These are phyloP conservation scores for Kodamaea sp. DNA, from an alignment of 1,139 yeast species.

Conservation along the genomic window DNA sequence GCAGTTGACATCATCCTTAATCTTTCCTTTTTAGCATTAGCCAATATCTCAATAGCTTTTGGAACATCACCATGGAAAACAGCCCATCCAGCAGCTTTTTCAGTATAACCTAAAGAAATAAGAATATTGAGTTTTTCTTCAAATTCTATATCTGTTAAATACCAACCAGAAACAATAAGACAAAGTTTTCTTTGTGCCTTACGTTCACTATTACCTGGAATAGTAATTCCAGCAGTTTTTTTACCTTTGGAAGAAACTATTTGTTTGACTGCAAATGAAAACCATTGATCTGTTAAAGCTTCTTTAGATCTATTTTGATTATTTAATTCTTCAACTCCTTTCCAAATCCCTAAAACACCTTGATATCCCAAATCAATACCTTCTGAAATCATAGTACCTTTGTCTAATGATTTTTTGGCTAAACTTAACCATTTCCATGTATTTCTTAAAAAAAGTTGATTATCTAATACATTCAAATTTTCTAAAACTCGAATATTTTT, in stretches of 20 bases:
- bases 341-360: constrained; percentile 91
- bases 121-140: constrained; percentile 64
- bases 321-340: constrained; percentile 62
- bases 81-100: constrained; percentile 98
- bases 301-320: constrained; percentile 51
- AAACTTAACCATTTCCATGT: constrained; percentile 90
- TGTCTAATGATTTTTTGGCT: constrained; percentile 62
- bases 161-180: constrained; percentile 89
- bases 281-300: constrained; percentile 39
- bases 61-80: constrained; percentile 88
- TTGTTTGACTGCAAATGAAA: constrained; percentile 42
- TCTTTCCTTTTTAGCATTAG: constrained; percentile 55
- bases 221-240: constrained; percentile 44
- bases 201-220: constrained; percentile 47
- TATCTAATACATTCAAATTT: constrained; percentile 48
- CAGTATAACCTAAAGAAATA: constrained; percentile 58
- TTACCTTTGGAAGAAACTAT: constrained; percentile 43
- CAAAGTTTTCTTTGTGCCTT: constrained; percentile 71
- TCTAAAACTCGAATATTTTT: constrained; percentile 62
- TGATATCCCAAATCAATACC: constrained; percentile 78
- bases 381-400: constrained; percentile 66
- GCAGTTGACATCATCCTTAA: constrained; percentile 86
- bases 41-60: constrained; percentile 71
- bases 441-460: constrained; percentile 58
- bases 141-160: constrained; percentile 70